phyloP scores from a whole-genome alignment of 2,329 filamentous ascomycete genomes.

The Pseudogymnoascus sp. region DNA sequence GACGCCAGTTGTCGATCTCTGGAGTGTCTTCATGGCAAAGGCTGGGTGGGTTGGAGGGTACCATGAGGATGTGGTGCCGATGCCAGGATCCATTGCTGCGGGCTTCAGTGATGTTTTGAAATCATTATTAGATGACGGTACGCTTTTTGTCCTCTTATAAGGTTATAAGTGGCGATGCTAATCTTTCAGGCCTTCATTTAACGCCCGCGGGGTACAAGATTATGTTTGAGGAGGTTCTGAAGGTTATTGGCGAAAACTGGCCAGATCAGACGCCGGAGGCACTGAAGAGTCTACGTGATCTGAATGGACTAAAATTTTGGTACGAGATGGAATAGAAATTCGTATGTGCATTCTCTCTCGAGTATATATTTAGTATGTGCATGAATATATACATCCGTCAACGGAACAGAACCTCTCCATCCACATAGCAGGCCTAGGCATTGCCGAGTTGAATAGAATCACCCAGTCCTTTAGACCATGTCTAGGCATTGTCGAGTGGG shows the following conservation, averaged over 20 bases:
- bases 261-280: constrained; percentile 13
- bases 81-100: constrained; percentile 14
- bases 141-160: background rate
- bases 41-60: constrained; percentile 31
- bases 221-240: constrained; percentile 21
- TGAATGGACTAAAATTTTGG: background rate
- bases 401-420: background rate
- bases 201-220: constrained; percentile 25
- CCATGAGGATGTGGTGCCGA: constrained; percentile 1
- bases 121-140: constrained; percentile 19
- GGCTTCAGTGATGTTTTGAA: constrained; percentile 17
- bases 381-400: background rate
- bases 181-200: constrained; percentile 24
- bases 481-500: constrained; percentile 15
- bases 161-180: background rate
- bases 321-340: background rate
- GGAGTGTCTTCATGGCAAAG: constrained; percentile 66
- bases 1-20: constrained; percentile 67
- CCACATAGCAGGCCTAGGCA: background rate
- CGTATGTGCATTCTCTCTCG: background rate
- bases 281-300: constrained; percentile 1
- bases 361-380: background rate
- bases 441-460: background rate
- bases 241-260: constrained; percentile 21
- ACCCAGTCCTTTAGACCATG: constrained; percentile 19